Evolutionary conservation across 768 basidiomycete species (phyloP), one percentile per base, ranked within the genome.

Genomic region (Pleurotus djamor): DNA sequence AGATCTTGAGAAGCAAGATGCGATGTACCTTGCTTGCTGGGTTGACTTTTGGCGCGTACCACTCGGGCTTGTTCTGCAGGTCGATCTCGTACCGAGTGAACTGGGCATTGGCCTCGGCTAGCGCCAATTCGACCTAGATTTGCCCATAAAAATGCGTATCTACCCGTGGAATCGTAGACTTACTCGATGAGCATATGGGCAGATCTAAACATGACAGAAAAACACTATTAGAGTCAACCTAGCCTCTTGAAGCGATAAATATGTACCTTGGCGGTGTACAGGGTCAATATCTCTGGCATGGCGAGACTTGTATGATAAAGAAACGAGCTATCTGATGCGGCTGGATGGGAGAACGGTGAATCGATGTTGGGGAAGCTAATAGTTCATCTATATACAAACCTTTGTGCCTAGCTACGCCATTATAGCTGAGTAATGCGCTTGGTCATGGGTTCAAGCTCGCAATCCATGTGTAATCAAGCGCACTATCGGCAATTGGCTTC

Each of bases 41-140:
- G 70, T 89, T 90, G 41, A 90, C 80, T 60, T 83, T 79, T 0
- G 80, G 77, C 0, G 81, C 81, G 66, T 86, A 88, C 87, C 87
- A 88, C 52, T 80, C 83, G 0, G 87, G 87, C 72, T 89, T 90
- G 73, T 86, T 84, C 63, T 59, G 51, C 10, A 90, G 70, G 63
- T 88, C 84, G 49, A 90, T 81, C 62, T 87, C 80, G 61, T 74
- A 86, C 12, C 77, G 68, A 17, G 74, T 82, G 67, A 73, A 83
- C 1, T 76, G 63, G 4, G 81, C 74, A 4, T 78, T 74, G 1
- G 81, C 78, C 63, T 89, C 87, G 10, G 77, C 74, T 21, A 90
- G 77, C 0, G 87, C 85, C n/a, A 89, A 74, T 60, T 87, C 82
- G 14, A 78, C 77, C 83, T 87, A 43, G 4, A 41, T 41, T 55